phyloP scores from a whole-genome alignment of 78 protist species.

The Bodo saltans region DNA sequence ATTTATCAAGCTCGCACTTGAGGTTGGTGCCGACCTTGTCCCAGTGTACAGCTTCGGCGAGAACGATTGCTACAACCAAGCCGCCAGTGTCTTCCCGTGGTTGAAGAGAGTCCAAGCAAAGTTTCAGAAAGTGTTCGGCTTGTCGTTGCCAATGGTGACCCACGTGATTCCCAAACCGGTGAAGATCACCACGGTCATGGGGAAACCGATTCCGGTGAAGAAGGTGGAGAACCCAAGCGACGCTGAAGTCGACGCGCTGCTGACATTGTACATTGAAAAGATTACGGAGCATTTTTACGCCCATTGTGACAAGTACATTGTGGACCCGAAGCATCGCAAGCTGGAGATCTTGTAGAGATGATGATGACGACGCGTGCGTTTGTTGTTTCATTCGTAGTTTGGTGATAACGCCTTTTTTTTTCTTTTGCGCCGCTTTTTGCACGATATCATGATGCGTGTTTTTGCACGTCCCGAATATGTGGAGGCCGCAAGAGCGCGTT shows the following conservation, averaged over 20 bases:
- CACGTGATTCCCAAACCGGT: slow-evolving; percentile 2
- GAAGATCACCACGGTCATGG: slow-evolving; percentile 28
- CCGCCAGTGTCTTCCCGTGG: not conserved
- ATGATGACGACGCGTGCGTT: no score
- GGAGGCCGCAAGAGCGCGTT: no score
- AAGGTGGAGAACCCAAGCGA: slow-evolving; percentile 3
- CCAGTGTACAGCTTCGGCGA: slow-evolving; percentile 34
- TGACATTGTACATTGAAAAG: not conserved
- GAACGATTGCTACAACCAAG: slow-evolving; percentile 11
- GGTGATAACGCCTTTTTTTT: no score
- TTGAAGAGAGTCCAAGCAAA: not conserved
- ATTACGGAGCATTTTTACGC: slow-evolving; percentile 5
- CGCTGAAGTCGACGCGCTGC: slow-evolving; percentile 2
- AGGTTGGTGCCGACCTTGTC: slow-evolving; percentile 25
- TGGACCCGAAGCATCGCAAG: not conserved
- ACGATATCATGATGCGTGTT: no score
- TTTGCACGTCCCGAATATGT: no score
- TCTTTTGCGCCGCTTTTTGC: no score
- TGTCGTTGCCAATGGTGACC: slow-evolving; percentile 35
- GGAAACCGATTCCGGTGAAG: slow-evolving; percentile 13
- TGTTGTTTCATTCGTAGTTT: no score
- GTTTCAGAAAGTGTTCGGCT: slow-evolving; percentile 24
- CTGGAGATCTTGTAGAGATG: slow-evolving; percentile 14
- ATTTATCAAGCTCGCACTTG: slow-evolving; percentile 29
- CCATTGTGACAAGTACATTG: not conserved